A percentile compares a stretch with the other conserved stretches of the same genome.
phyloP scores from a whole-genome alignment of 2,329 filamentous ascomycete genomes.

The Mycogone perniciosa region DNA sequence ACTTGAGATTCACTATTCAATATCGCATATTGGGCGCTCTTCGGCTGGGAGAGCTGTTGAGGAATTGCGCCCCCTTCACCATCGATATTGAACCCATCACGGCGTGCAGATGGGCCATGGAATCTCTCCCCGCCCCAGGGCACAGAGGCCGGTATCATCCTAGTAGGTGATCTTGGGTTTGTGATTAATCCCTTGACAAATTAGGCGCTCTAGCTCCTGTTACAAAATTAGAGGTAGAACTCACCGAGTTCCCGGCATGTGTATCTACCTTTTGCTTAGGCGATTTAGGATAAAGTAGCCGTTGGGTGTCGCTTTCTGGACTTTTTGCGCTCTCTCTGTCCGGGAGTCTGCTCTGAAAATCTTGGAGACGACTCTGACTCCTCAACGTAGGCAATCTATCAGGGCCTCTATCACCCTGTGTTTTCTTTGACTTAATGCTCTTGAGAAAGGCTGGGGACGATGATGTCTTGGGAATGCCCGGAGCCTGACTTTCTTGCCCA shows the following conservation, averaged over 20 bases:
- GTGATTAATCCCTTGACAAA: neutral
- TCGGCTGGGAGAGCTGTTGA: neutral
- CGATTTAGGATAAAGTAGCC: neutral
- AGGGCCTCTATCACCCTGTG: neutral
- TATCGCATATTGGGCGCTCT: neutral
- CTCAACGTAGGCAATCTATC: neutral
- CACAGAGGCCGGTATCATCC: neutral
- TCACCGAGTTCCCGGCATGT: neutral
- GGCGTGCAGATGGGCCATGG: neutral
- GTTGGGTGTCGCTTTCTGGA: neutral
- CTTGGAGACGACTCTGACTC: neutral
- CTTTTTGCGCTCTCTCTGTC: neutral
- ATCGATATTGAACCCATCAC: slow-evolving; percentile 18
- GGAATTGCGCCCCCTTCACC: slow-evolving; percentile 14
- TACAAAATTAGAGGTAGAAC: neutral
- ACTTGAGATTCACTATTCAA: neutral
- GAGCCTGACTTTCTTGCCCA: neutral
- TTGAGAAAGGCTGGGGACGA: neutral
- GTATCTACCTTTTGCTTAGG: neutral
- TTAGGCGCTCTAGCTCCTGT: neutral
- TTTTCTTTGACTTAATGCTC: neutral
- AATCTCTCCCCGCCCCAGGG: neutral
- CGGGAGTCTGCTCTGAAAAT: neutral
- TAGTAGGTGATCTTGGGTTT: neutral
- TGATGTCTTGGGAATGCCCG: neutral